A percentile compares a stretch with the other conserved stretches of the same genome.
These are phyloP conservation scores for Sporisorium scitamineum DNA, from an alignment of 1,284 basidiomycete genomes.

Conservation along the genomic window DNA sequence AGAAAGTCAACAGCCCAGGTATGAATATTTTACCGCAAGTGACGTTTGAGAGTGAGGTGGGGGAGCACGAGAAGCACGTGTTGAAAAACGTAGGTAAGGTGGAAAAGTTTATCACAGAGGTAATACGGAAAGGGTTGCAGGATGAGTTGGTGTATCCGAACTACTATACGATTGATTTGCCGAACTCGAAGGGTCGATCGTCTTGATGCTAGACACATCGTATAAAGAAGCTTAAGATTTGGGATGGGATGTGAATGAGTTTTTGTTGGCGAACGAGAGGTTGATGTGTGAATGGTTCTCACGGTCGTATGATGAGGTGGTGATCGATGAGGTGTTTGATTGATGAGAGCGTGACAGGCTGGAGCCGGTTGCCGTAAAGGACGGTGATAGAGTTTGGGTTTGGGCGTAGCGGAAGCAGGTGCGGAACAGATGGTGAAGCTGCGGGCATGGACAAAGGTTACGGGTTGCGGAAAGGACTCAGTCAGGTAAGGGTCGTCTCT, in stretches of 20 bases:
- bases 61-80: conserved; percentile 94
- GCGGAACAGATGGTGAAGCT: not conserved
- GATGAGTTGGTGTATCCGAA: conserved; percentile 68
- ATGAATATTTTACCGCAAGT: conserved; percentile 89
- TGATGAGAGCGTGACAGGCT: not conserved
- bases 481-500: not conserved
- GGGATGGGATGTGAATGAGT: not conserved
- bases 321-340: not conserved
- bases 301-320: not conserved
- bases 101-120: conserved; percentile 93
- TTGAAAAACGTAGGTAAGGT: conserved; percentile 96
- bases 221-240: not conserved
- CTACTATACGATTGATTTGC: conserved; percentile 66
- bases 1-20: conserved; percentile 70
- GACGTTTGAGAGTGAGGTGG: conserved; percentile 94
- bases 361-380: not conserved
- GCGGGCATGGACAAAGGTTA: not conserved
- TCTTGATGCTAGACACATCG: not conserved
- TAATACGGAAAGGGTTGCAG: conserved; percentile 91
- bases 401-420: not conserved
- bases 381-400: not conserved
- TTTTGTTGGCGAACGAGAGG: too few relatives aligned
- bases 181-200: conserved; percentile 8
- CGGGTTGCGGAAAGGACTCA: not conserved
- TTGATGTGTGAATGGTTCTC: too few relatives aligned